Base-by-base conservation (phyloP, 1,139 yeast species). In the Diutina ranongensis region DNA sequence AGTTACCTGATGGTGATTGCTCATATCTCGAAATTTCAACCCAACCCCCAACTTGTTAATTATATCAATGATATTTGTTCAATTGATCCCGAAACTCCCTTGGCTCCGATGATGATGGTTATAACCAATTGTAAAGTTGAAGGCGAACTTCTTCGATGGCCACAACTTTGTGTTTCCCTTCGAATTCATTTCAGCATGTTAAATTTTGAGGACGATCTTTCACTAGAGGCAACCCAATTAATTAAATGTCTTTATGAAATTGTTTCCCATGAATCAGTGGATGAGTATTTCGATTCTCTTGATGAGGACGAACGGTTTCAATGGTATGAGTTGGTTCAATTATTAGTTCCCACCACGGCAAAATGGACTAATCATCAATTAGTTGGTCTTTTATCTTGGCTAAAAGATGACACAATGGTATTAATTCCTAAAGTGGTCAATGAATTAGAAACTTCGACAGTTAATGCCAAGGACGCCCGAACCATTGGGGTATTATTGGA, bases 401-500 rank as follows among this genome's bases (percentile, higher is more conserved):
- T 25, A 1, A 25, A 25, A 16, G 31, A 38, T 16, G 28, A 22
- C 12, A 15, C 42, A 3, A n/a, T 25, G n/a, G 13, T 20, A 3
- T 18, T 22, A 2, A 25, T 38, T 18, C 42, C 42, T 5, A 16
- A 15, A 8, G 32, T 25, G 12, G 15, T 38, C 2, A 12, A 13
- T 5, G 19, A n/a, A 16, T 20, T 38, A 2, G 9, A n/a, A 15
- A 15, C 32, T 4, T 21, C 10, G 15, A 15, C 42, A 13, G 32
- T 38, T 2, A 16, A 16, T 18, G 42, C 21, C 2, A n/a, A 13
- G 12, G 32, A 38, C 16, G 42, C 31, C 3, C 13, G 19, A 2
- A 38, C 7, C 9, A 15, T 22, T 2, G 33, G n/a, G 9, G 32
- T 16, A 3, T 38, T 61, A 0, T 52, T 79, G 35, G 86, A 82